phyloP scores from a whole-genome alignment of 139 green algal genomes.

The Chlorella sp. region DNA sequence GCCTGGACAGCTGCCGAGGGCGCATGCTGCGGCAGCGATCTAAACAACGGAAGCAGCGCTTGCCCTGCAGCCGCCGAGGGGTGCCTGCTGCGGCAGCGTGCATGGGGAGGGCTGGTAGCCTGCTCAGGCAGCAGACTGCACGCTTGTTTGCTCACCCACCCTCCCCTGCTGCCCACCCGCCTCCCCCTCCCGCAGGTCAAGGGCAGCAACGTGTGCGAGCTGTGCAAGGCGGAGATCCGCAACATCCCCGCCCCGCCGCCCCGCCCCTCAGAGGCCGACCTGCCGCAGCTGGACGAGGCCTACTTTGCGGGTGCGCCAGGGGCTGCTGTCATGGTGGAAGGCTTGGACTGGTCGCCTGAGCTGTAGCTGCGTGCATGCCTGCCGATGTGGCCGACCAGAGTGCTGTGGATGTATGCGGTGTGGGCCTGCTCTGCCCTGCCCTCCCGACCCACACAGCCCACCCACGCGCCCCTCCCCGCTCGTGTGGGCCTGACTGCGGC shows the following conservation, averaged over 20 bases:
- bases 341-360: no score
- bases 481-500: conserved; percentile 96
- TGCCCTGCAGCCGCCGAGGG: not conserved
- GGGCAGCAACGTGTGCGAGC: conserved; percentile 64
- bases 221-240: conserved; percentile 68
- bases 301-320: conserved; percentile 20
- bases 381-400: no score
- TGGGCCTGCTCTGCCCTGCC: no score
- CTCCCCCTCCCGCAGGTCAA: not conserved
- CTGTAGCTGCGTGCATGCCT: no score
- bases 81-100: not conserved
- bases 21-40: no score
- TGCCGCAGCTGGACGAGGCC: conserved; percentile 13
- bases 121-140: not conserved
- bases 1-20: no score
- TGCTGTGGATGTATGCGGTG: no score
- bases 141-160: not conserved
- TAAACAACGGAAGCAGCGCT: conserved; percentile 24
- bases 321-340: no score
- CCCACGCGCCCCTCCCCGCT: no score
- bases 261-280: conserved; percentile 19
- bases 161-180: not conserved
- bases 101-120: not conserved
- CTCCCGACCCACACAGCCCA: no score
- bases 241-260: conserved; percentile 62